Base-by-base conservation (phyloP, 306 rosid species). In the Bauhinia variegata region DNA sequence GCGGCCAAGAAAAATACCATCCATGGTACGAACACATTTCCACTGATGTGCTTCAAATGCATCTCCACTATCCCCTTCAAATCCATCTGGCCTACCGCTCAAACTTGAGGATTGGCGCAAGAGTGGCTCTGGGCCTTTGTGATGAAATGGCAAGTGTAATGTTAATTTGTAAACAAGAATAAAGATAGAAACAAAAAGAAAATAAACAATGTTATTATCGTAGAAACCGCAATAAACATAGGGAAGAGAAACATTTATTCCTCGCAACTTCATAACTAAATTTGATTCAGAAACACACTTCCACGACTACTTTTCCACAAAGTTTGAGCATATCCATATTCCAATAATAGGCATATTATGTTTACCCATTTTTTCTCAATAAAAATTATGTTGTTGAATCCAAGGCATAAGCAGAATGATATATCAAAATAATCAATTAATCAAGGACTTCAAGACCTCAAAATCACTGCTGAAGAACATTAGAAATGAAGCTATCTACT, bases 21-120 rank as follows among this genome's bases (percentile, higher is more conserved):
- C 60, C 74, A 89, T 72, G 48, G 98, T 89, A 43, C 85, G 91
- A 70, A 86, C 93, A 60, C 96, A 93, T 80, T 93, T 93, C 98
- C 98, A 93, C 70, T 80, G 70, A 75, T 93, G 82, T 18, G 77
- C 78, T 17, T 93, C 98, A 83, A 86, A 57, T 68, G 89, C 91
- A 86, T 93, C 98, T 41, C 96, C 86, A 10, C 8, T 53, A 2
- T 93, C 95, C 58, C 61, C 75, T 32, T 88, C 93, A 63, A 70
- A 83, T 32, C 85, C 83, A 68, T 88, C 97, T 57, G 84, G 33
- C 38, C 72, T 70, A 59, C 75, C 13, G 48, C 58, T 72, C 54
- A 80, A 54, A 57, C 65, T 72, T 41, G 96, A 87, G 33, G 93
- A 79, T 58, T 83, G 86, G 23, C 95, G 78, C 79, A 80, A 58